A percentile compares a stretch with the other conserved stretches of the same genome.
Evolutionary conservation across 805 yeast genomes (phyloP).

Genomic region (Saccharomycopsis capsularis): DNA sequence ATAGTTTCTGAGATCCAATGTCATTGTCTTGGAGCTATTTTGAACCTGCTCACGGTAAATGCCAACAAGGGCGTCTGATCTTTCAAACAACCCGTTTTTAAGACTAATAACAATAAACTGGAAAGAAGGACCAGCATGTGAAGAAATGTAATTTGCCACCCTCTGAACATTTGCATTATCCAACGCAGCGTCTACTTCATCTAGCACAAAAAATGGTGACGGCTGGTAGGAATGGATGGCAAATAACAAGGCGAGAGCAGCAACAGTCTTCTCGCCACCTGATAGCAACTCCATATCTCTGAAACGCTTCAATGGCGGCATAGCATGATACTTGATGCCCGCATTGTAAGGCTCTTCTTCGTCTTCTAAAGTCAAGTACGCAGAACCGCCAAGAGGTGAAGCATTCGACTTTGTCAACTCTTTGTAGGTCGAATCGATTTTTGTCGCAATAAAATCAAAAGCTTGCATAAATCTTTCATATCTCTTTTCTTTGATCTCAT

Average conservation of each 20-base stretch:
- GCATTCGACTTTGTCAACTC: conserved; percentile 63
- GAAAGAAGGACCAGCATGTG: conserved; percentile 66
- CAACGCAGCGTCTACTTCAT: conserved; percentile 97
- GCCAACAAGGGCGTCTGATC: conserved; percentile 87
- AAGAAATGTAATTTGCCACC: conserved; percentile 78
- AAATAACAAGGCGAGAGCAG: conserved; percentile 87
- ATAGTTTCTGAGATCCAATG: conserved; percentile 63
- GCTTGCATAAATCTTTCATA: conserved; percentile 61
- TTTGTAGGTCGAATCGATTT: conserved; percentile 72
- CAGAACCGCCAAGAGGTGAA: conserved; percentile 87
- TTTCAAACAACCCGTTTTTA: conserved; percentile 80
- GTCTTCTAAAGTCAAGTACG: conserved; percentile 77
- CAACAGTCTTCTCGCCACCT: conserved; percentile 96
- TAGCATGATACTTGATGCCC: conserved; percentile 86
- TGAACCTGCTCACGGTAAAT: conserved; percentile 75
- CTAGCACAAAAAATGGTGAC: conserved; percentile 91
- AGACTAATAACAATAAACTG: conserved; percentile 92
- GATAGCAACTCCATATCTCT: conserved; percentile 87
- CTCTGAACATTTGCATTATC: conserved; percentile 82
- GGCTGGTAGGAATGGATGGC: conserved; percentile 89
- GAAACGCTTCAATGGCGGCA: conserved; percentile 93
- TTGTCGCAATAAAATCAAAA: conserved; percentile 64
- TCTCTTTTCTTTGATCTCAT: conserved; percentile 52
- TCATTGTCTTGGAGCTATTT: conserved; percentile 66
- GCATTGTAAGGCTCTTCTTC: conserved; percentile 82